phyloP scores from a whole-genome alignment of 495 filamentous ascomycete genomes.

The Corynascus novoguineensis region DNA sequence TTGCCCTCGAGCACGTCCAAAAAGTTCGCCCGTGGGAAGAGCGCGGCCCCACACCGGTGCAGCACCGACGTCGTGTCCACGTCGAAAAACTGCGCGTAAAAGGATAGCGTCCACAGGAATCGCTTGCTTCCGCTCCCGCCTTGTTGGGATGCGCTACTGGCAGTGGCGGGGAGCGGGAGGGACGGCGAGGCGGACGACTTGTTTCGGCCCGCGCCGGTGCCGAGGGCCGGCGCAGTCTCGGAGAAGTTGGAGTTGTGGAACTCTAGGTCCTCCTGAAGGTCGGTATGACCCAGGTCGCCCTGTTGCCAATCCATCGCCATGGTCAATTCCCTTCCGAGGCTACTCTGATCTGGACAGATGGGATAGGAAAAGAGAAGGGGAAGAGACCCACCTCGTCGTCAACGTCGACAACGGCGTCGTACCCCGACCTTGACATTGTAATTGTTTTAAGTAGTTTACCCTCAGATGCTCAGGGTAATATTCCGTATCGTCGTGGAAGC shows the following conservation, averaged over 20 bases:
- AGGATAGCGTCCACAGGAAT: conserved; percentile 84
- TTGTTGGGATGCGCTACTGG: conserved; percentile 29
- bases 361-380: neutral
- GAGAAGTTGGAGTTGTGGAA: conserved; percentile 79
- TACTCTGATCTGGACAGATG: neutral
- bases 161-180: conserved; percentile 59
- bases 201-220: conserved; percentile 38
- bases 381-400: conserved; percentile 60
- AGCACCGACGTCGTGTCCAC: conserved; percentile 89
- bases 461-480: too few species aligned
- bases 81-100: conserved; percentile 97
- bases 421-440: conserved; percentile 75
- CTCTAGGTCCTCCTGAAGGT: conserved; percentile 97
- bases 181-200: conserved; percentile 36
- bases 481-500: neutral
- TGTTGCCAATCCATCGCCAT: too few species aligned
- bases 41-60: conserved; percentile 70
- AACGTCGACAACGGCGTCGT: conserved; percentile 96
- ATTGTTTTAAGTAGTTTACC: too few species aligned
- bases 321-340: neutral
- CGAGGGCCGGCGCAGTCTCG: conserved; percentile 49
- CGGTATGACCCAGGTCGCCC: conserved; percentile 97
- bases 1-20: conserved; percentile 96
- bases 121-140: conserved; percentile 60
- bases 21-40: conserved; percentile 89